A percentile compares a stretch with the other conserved stretches of the same genome.
Conservation (phyloP, 805 yeast species). For the Debaryomyces hansenii region DNA sequence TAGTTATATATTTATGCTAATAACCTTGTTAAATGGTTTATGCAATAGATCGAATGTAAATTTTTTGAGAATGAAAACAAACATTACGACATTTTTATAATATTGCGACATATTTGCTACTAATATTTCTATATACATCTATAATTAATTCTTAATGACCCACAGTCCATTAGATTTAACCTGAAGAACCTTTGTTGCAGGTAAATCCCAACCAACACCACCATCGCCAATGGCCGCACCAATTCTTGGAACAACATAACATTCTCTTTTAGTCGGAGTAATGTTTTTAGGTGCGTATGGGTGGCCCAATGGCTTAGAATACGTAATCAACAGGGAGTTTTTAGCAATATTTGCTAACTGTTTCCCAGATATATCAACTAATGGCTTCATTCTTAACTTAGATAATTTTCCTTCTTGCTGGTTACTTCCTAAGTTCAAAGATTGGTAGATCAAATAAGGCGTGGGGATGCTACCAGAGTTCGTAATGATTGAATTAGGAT, state of each 20-base stretch:
- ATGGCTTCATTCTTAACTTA: constrained; percentile 65
- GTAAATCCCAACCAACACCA: constrained; percentile 86
- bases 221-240: constrained; percentile 86
- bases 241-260: constrained; percentile 87
- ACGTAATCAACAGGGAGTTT: constrained; percentile 68
- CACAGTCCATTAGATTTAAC: constrained; percentile 67
- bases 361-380: constrained; percentile 72
- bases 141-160: constrained; percentile 36
- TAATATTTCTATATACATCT: neutral
- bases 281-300: constrained; percentile 81
- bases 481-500: constrained; percentile 69
- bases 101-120: constrained; percentile 2
- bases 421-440: constrained; percentile 57
- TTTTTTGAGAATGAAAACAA: neutral
- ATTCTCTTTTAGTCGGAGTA: constrained; percentile 68
- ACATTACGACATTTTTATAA: constrained; percentile 3
- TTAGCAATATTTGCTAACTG: constrained; percentile 80
- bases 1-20: too few species aligned
- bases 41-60: too few species aligned
- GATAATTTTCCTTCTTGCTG: constrained; percentile 39
- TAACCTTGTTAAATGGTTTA: too few species aligned
- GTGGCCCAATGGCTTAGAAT: constrained; percentile 88
- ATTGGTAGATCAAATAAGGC: constrained; percentile 69
- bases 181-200: constrained; percentile 76
- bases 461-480: constrained; percentile 73